Conservation (phyloP, 1,139 yeast species). For the Geotrichum bryndzae region DNA sequence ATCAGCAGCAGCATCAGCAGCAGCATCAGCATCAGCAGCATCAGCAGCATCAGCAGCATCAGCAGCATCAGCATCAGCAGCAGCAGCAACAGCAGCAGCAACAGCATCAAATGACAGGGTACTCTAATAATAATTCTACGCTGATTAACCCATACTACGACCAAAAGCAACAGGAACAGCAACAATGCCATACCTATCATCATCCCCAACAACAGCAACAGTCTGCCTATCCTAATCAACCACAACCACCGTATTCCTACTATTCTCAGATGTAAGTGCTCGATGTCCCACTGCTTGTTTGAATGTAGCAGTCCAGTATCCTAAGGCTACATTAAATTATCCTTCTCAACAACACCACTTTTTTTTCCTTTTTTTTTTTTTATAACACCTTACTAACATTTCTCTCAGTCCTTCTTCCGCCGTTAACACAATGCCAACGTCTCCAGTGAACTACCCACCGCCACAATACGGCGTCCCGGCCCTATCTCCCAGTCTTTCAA, state of each 20-base stretch:
- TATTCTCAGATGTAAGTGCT: not conserved
- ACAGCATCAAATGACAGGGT: not conserved
- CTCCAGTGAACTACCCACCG: not conserved
- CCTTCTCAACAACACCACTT: not conserved
- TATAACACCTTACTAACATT: not conserved
- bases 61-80: too few species aligned
- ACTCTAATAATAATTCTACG: not conserved
- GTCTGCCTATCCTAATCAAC: not conserved
- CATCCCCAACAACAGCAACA: not conserved
- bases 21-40: conserved; percentile 7
- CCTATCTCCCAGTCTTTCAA: not conserved
- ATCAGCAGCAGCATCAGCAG: conserved; percentile 1
- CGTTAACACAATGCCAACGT: not conserved
- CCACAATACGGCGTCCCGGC: not conserved
- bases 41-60: not conserved
- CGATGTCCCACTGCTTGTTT: not conserved
- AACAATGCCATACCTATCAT: not conserved
- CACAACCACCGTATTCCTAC: not conserved
- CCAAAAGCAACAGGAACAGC: not conserved
- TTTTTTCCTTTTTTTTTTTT: not conserved
- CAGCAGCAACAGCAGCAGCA: too few species aligned
- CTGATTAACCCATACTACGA: not conserved
- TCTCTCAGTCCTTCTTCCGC: not conserved
- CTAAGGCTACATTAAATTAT: not conserved
- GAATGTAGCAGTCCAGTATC: not conserved